phyloP scores from a whole-genome alignment of 768 basidiomycete genomes.

The Dentipellis fragilis region DNA sequence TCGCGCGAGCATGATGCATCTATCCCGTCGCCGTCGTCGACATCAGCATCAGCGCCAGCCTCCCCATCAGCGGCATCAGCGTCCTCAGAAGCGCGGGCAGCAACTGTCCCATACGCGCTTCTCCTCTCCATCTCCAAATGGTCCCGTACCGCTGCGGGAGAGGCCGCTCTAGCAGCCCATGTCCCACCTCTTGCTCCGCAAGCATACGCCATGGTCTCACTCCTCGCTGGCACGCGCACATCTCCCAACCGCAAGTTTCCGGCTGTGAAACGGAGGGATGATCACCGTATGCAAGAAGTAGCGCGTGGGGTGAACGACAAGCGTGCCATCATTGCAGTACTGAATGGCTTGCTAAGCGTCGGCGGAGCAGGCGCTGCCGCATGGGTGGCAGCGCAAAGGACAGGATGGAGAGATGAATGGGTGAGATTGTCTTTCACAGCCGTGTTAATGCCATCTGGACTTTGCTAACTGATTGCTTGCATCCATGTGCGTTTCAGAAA shows the following conservation, averaged over 20 bases:
- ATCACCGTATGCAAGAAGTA: slow-evolving; percentile 31
- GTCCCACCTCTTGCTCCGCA: slow-evolving; percentile 37
- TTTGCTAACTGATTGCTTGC: too few species aligned
- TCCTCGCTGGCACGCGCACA: slow-evolving; percentile 71
- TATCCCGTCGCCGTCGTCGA: neutral
- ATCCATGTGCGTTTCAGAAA: slow-evolving; percentile 20
- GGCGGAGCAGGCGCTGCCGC: slow-evolving; percentile 54
- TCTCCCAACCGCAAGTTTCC: slow-evolving; percentile 70
- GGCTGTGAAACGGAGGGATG: slow-evolving; percentile 30
- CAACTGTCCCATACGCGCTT: slow-evolving; percentile 52
- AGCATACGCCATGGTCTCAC: slow-evolving; percentile 58
- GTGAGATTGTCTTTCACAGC: slow-evolving; percentile 24
- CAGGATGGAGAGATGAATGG: slow-evolving; percentile 67
- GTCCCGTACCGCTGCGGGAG: slow-evolving; percentile 47
- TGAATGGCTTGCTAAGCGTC: slow-evolving; percentile 67
- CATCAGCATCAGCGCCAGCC: neutral
- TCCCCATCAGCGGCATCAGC: neutral
- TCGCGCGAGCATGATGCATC: slow-evolving; percentile 11
- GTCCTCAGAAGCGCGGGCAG: neutral
- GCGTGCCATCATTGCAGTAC: slow-evolving; percentile 55
- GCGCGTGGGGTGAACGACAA: slow-evolving; percentile 42
- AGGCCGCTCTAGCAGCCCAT: slow-evolving; percentile 24
- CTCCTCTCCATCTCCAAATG: slow-evolving; percentile 56
- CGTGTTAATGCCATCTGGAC: too few species aligned
- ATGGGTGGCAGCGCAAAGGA: slow-evolving; percentile 62